A percentile compares a stretch with the other conserved stretches of the same genome.
These are phyloP conservation scores for Beauveria rudraprayagi DNA, from an alignment of 2,329 filamentous ascomycete species.

Conservation along the genomic window DNA sequence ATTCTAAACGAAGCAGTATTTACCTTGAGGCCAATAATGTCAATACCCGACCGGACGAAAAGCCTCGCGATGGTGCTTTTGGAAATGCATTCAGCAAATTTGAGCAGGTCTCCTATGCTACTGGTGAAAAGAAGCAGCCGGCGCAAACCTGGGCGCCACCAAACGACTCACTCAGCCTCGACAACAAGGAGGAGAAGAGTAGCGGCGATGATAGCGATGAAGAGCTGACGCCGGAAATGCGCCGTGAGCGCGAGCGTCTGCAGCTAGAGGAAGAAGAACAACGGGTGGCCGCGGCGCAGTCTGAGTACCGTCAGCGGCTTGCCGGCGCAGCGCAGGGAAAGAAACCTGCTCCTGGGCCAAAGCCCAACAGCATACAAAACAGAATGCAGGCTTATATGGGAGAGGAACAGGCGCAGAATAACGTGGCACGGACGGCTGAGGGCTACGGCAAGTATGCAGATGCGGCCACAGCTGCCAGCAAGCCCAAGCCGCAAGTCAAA, in stretches of 20 bases:
- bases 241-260: conserved; percentile 78
- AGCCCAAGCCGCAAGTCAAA: conserved; percentile 36
- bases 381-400: conserved; percentile 79
- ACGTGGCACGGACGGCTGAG: conserved; percentile 63
- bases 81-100: conserved; percentile 92
- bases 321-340: conserved; percentile 37
- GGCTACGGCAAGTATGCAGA: conserved; percentile 87
- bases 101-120: conserved; percentile 52
- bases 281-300: conserved; percentile 79
- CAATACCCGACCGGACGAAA: conserved; percentile 17
- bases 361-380: conserved; percentile 81
- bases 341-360: conserved; percentile 37
- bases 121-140: conserved; percentile 19
- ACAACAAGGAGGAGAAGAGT: conserved; percentile 45
- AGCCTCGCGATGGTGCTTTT: conserved; percentile 79
- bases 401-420: conserved; percentile 58
- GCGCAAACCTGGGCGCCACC: neutral
- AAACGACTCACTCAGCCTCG: conserved; percentile 26
- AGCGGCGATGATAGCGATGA: conserved; percentile 60
- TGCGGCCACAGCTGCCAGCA: conserved; percentile 28
- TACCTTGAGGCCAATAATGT: neutral
- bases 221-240: conserved; percentile 76
- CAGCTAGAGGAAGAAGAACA: conserved; percentile 81
- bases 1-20: neutral
- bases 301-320: conserved; percentile 74